A percentile compares a stretch with the other conserved stretches of the same genome.
Evolutionary conservation across 73 alveolate species (phyloP).

Genomic region (Stentor coeruleus): DNA sequence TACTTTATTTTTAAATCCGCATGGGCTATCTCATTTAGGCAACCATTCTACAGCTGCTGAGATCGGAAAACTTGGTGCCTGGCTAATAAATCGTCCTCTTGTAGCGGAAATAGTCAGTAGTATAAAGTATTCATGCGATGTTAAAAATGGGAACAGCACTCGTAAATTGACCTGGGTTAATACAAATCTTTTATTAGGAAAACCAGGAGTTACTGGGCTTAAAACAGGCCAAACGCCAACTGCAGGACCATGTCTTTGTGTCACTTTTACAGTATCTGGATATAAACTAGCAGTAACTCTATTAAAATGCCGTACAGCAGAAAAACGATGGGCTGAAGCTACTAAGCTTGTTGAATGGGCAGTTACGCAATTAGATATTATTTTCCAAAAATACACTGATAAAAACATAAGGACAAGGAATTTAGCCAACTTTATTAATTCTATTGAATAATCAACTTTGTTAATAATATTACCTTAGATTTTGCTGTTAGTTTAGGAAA

Average conservation of each 20-base stretch:
- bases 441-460: too few relatives aligned
- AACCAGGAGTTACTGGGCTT: constrained; percentile 13
- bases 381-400: not conserved
- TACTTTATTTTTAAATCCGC: not conserved
- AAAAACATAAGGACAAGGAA: too few relatives aligned
- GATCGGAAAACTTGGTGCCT: not conserved
- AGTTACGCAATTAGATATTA: not conserved
- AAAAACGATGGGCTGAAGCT: not conserved
- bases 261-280: not conserved
- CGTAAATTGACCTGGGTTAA: constrained; percentile 13
- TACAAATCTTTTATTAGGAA: constrained; percentile 19
- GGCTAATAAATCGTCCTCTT: not conserved
- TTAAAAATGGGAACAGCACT: not conserved
- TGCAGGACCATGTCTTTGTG: constrained; percentile 35
- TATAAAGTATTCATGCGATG: not conserved
- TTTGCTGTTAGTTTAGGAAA: too few relatives aligned
- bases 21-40: not conserved
- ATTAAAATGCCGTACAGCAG: not conserved
- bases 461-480: too few relatives aligned
- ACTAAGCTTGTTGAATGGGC: not conserved
- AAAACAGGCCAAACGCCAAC: constrained; percentile 34
- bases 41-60: not conserved
- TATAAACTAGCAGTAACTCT: not conserved
- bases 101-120: not conserved
- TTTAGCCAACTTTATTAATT: not conserved